Conservation (phyloP, 1,284 basidiomycete species). For the Boletus mariae region DNA sequence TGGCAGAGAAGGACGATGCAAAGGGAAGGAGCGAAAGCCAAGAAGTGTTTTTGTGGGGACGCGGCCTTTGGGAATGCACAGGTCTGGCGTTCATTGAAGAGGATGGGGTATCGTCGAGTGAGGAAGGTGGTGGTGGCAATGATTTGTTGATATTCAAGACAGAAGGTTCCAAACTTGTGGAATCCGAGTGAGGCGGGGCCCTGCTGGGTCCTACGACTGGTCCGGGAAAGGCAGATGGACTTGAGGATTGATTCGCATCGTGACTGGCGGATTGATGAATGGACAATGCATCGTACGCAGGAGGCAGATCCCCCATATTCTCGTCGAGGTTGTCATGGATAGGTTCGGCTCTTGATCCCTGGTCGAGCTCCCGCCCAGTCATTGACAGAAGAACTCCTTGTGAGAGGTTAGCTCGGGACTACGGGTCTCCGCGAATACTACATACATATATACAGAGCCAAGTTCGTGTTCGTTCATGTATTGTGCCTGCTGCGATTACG, state of each 20-base stretch:
- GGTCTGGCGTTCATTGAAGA: neutral
- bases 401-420: neutral
- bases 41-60: conserved; percentile 11
- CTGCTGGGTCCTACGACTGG: neutral
- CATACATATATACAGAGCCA: neutral
- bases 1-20: conserved; percentile 35
- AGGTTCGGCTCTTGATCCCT: neutral
- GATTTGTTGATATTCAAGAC: neutral
- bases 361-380: neutral
- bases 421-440: neutral
- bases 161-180: neutral
- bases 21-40: conserved; percentile 35
- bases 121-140: neutral
- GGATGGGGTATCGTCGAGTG: neutral
- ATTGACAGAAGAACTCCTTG: neutral
- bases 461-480: neutral
- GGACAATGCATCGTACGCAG: conserved; percentile 18
- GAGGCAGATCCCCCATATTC: conserved; percentile 11
- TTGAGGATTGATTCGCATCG: neutral
- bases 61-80: neutral
- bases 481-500: neutral
- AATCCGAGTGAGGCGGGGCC: neutral
- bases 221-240: neutral
- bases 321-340: neutral
- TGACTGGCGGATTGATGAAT: conserved; percentile 1